phyloP scores from a whole-genome alignment of 805 yeast species.

The Vanderwaltozyma polyspora region DNA sequence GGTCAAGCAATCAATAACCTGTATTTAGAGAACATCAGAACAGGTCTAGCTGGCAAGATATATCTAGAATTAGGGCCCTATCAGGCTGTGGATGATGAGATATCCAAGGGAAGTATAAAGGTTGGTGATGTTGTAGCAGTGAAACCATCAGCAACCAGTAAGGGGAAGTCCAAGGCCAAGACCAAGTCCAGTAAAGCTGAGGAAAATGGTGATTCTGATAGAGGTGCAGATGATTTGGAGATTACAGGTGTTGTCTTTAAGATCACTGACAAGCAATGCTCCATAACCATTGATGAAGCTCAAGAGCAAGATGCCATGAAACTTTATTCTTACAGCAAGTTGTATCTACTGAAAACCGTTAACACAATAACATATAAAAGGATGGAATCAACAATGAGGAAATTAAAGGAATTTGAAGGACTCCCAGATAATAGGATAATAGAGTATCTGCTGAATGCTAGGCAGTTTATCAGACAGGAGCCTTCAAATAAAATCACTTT shows the following conservation, averaged over 20 bases:
- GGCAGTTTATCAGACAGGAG: slow-evolving; percentile 9
- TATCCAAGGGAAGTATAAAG: slow-evolving; percentile 42
- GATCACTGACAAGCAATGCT: slow-evolving; percentile 36
- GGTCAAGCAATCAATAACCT: slow-evolving; percentile 74
- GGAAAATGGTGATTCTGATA: slow-evolving; percentile 12
- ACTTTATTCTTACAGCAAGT: slow-evolving; percentile 24
- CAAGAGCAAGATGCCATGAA: slow-evolving; percentile 40
- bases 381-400: slow-evolving; percentile 68
- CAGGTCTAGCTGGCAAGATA: slow-evolving; percentile 63
- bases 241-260: slow-evolving; percentile 60
- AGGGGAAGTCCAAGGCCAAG: slow-evolving; percentile 12
- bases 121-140: slow-evolving; percentile 72
- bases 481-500: slow-evolving; percentile 6
- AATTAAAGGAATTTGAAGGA: slow-evolving; percentile 40
- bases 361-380: slow-evolving; percentile 65
- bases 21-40: slow-evolving; percentile 45
- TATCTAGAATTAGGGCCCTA: slow-evolving; percentile 54
- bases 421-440: slow-evolving; percentile 29
- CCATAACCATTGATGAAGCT: slow-evolving; percentile 51
- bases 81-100: slow-evolving; percentile 26
- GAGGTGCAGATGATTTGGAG: slow-evolving; percentile 15
- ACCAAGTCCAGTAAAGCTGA: slow-evolving; percentile 20
- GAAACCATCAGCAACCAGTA: slow-evolving; percentile 21
- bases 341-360: slow-evolving; percentile 34
- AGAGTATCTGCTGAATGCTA: slow-evolving; percentile 36